A percentile compares a stretch with the other conserved stretches of the same genome.
These are phyloP conservation scores for Fraxinus baroniana DNA, from an alignment of 305 asterid genomes.

Conservation along the genomic window DNA sequence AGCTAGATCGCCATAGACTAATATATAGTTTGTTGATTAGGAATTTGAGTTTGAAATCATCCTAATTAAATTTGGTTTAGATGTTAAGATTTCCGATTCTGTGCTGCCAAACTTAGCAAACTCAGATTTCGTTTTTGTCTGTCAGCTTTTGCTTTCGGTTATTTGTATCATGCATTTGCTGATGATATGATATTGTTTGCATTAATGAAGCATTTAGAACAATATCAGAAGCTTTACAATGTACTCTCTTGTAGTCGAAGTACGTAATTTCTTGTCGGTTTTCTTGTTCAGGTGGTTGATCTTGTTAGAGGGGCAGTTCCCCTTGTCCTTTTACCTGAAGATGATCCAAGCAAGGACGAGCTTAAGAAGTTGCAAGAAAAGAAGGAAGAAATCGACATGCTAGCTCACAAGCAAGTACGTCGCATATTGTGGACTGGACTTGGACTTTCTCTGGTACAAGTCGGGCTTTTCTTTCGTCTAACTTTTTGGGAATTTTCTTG, in stretches of 20 bases:
- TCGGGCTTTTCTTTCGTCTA: constrained; percentile 90
- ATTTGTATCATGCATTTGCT: neutral
- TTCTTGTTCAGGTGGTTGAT: constrained; percentile 73
- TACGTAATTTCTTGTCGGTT: neutral
- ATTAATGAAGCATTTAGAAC: neutral
- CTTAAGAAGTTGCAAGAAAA: constrained; percentile 56
- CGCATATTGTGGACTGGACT: constrained; percentile 81
- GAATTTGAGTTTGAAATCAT: neutral
- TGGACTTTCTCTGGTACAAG: constrained; percentile 59
- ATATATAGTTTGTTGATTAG: neutral
- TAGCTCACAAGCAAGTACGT: constrained; percentile 89
- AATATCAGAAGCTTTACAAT: neutral
- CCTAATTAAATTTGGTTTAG: neutral
- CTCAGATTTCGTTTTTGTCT: neutral
- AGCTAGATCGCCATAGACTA: neutral
- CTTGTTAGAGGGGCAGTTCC: constrained; percentile 88
- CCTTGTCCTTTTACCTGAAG: constrained; percentile 64
- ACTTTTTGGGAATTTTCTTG: constrained; percentile 99
- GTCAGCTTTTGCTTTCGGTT: neutral
- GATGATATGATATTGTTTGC: neutral
- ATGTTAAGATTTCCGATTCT: neutral
- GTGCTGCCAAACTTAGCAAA: neutral
- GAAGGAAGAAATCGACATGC: constrained; percentile 66
- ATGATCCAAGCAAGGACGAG: constrained; percentile 67
- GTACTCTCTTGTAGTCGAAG: neutral